Conservation (phyloP, 257 asterid species). For the Ocimum tenuiflorum region DNA sequence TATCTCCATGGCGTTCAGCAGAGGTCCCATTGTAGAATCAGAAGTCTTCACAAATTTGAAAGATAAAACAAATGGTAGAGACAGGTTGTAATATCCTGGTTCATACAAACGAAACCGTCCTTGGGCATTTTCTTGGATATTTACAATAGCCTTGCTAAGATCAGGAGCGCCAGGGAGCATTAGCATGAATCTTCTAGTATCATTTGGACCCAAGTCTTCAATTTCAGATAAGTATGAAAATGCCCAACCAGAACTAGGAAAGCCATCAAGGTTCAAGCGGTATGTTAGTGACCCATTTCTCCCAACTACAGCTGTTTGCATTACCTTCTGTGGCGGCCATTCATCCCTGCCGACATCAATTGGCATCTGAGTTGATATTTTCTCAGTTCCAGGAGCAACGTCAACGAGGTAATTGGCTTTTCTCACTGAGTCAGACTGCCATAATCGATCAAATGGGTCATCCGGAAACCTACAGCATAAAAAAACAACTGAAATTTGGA, state of each 20-base stretch:
- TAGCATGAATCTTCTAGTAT: slow-evolving; percentile 68
- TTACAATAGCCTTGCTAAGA: slow-evolving; percentile 66
- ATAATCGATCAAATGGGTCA: slow-evolving; percentile 89
- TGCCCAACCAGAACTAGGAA: slow-evolving; percentile 94
- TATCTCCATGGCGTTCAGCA: slow-evolving; percentile 91
- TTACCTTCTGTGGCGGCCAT: slow-evolving; percentile 81
- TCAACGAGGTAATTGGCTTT: slow-evolving; percentile 94
- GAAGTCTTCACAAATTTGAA: slow-evolving; percentile 70
- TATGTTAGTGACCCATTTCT: slow-evolving; percentile 81
- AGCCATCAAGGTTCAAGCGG: slow-evolving; percentile 90
- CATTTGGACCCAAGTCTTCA: slow-evolving; percentile 59
- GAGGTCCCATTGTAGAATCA: slow-evolving; percentile 85
- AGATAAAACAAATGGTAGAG: slow-evolving; percentile 77
- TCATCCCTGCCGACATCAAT: slow-evolving; percentile 57
- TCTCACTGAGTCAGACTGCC: slow-evolving; percentile 75
- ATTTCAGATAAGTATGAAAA: slow-evolving; percentile 85
- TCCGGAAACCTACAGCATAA: slow-evolving; percentile 65
- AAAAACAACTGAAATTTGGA: not conserved
- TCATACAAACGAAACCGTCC: slow-evolving; percentile 81
- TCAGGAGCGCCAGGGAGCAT: slow-evolving; percentile 65
- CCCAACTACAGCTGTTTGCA: slow-evolving; percentile 99
- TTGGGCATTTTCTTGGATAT: slow-evolving; percentile 90
- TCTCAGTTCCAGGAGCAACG: slow-evolving; percentile 89
- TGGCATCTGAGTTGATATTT: slow-evolving; percentile 59
- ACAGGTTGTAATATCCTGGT: slow-evolving; percentile 78